Base-by-base conservation (phyloP, 179 eudicot species). In the Silene coronaria region DNA sequence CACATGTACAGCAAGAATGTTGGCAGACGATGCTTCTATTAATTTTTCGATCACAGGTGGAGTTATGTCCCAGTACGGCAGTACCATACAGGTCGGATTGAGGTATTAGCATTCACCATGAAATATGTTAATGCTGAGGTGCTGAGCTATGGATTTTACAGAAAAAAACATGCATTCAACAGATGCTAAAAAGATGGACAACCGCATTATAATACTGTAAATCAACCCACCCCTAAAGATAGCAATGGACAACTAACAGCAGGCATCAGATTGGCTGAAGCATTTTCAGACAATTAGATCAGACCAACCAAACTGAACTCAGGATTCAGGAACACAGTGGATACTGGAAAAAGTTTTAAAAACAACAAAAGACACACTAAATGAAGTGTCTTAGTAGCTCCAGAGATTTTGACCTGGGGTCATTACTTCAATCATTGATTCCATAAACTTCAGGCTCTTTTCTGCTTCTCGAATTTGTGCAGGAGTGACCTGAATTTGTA, bases 401-500 rank as follows among this genome's bases (percentile, higher is more conserved):
- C 65, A 58, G 14, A 13, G 27, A 63, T 42, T 32, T 76, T 72
- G 58, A 95, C 99, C 99, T 86, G 95, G 91, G 55, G 97, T 92
- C 99, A 95, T 95, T 75, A 76, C 97, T 80, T 92, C 97, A 73
- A 95, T 88, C 99, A 95, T 89, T 27, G 86, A 84, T 83, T 95
- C 99, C 97, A 92, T 89, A 16, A 95, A 59, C 85, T 88, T 87
- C 84, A 89, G 80, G 82, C 78, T 92, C 86, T 92, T 95, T 84
- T 95, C 99, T 34, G 97, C 97, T 86, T 95, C 99, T 70, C 97
- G 91, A 86, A 95, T 84, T 91, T 95, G 99, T 74, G 97, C 88
- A 72, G 99, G 97, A 73, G 97, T 83, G 36, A 95, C 82, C 98
- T 94, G 81, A 75, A 80, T 26, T 71, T 69, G 80, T 67, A 74